Base-by-base conservation (phyloP, 768 basidiomycete genomes). In the Candolleomyces aberdarensis region DNA sequence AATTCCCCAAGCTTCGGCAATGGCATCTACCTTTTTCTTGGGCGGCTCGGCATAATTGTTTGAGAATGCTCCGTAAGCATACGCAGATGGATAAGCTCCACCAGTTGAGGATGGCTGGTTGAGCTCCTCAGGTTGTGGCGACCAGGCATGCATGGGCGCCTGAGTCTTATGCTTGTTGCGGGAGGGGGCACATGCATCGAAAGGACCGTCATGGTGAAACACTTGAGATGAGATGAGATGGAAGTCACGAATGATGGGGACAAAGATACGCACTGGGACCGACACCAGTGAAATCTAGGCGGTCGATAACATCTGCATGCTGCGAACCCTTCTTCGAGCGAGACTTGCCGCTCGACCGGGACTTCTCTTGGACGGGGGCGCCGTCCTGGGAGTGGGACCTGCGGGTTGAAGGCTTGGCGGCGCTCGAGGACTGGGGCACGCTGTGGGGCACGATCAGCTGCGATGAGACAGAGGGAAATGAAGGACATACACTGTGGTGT, bases 121-220 rank as follows among this genome's bases (percentile, higher is more conserved):
- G 56, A 77, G 73, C 41, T 81, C 80, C 29, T 72, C 79, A 31
- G 71, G 36, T 11, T 36, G 36, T 1, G 36, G 75, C 62, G 73
- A 79, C 91, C 91, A 95, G 29, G 92, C 90, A 64, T 86, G 79
- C 85, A 95, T 88, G 51, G 92, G 92, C 10, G 93, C 92, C 69
- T 85, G 87, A 69, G 81, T 84, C 65, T 83, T 86, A 66, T 91
- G 85, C 50, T 85, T 84, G 76, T 95, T 95, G 68, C 93, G 89
- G 51, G 92, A 94, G 0, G 92, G 92, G 2, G 92, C 92, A 70
- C 92, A 94, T 31, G 92, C 93, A 70, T 95, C 92, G 71, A 94
- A 95, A 13, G 92, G 93, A 32, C 92, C 92, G 68, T 94, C 93
- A 68, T 95, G 92, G 69, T 95, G 92, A 75, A 94, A 91, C 85